Evolutionary conservation across 2,329 filamentous ascomycete species (phyloP).

Genomic region (Purpureocillium lavendulum): DNA sequence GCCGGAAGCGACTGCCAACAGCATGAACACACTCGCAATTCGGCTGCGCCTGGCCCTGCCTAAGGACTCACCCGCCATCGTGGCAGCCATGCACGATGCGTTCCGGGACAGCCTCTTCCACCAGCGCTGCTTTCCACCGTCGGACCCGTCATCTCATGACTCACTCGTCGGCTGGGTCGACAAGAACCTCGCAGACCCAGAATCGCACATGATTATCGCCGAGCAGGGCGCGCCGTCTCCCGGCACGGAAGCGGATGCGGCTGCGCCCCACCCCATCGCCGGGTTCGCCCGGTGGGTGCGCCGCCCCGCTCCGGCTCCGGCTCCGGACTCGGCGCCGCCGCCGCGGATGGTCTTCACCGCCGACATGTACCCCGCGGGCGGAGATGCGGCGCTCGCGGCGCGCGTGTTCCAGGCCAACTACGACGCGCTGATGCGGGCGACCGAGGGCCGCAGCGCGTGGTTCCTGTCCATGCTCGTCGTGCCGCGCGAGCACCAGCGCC

Average conservation of each 20-base stretch:
- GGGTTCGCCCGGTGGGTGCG: conserved; percentile 27
- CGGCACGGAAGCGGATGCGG: conserved; percentile 3
- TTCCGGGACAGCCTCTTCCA: conserved; percentile 22
- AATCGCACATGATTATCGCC: conserved; percentile 21
- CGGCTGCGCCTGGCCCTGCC: conserved; percentile 28
- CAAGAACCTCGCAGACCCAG: conserved; percentile 17
- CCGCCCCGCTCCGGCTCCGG: conserved; percentile 11
- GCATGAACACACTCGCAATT: neutral
- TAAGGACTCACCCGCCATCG: conserved; percentile 21
- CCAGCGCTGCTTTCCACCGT: conserved; percentile 17
- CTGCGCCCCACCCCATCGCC: conserved; percentile 9
- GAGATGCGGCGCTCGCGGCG: conserved; percentile 23
- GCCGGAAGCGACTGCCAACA: too few species aligned
- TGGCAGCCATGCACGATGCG: conserved; percentile 18
- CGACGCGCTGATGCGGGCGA: conserved; percentile 13
- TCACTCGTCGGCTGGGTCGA: conserved; percentile 13
- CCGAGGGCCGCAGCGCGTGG: conserved; percentile 19
- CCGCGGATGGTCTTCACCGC: conserved; percentile 11
- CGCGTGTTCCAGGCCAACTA: conserved; percentile 30
- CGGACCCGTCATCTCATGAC: conserved; percentile 12
- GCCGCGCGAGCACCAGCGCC: conserved; percentile 18
- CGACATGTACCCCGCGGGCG: conserved; percentile 13
- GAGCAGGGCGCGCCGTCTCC: conserved; percentile 1
- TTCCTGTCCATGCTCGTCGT: conserved; percentile 25
- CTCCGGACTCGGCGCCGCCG: conserved; percentile 1